Percentiles rank a stretch among this genome's conserved stretches.
These are phyloP conservation scores for Coelastrella sp. DNA, from an alignment of 139 green algal species.

Conservation along the genomic window DNA sequence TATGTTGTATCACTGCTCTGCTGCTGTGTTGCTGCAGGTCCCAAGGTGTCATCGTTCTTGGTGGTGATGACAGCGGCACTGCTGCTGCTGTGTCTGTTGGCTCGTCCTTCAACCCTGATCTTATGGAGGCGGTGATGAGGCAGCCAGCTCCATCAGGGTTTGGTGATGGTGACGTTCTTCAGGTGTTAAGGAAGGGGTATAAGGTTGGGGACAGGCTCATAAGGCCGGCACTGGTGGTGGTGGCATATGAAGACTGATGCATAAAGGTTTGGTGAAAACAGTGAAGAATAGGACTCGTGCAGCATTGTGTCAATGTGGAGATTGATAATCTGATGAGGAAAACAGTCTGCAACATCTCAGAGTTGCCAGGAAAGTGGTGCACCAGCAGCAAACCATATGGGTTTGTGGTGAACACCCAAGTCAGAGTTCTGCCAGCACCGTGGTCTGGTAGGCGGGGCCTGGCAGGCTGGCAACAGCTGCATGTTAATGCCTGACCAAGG, in stretches of 20 bases:
- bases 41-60: background rate
- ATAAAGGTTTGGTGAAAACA: background rate
- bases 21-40: conserved; percentile 33
- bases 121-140: conserved; percentile 94
- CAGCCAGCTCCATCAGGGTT: conserved; percentile 53
- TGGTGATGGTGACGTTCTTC: conserved; percentile 16
- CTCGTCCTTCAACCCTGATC: conserved; percentile 86
- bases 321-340: too few relatives aligned
- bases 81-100: too few relatives aligned
- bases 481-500: too few relatives aligned
- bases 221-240: conserved; percentile 36
- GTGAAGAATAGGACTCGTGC: background rate
- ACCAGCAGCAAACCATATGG: too few relatives aligned
- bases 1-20: background rate
- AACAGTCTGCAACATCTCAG: too few relatives aligned
- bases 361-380: too few relatives aligned
- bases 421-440: too few relatives aligned
- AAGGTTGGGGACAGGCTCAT: conserved; percentile 8
- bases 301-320: background rate
- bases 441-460: too few relatives aligned
- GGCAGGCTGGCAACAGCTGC: too few relatives aligned
- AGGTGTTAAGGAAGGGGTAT: conserved; percentile 38
- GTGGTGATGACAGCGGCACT: background rate
- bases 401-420: too few relatives aligned
- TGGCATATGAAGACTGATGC: conserved; percentile 44